Base-by-base conservation (phyloP, 352 stramenopile genomes). In the Phytophthora vignae region DNA sequence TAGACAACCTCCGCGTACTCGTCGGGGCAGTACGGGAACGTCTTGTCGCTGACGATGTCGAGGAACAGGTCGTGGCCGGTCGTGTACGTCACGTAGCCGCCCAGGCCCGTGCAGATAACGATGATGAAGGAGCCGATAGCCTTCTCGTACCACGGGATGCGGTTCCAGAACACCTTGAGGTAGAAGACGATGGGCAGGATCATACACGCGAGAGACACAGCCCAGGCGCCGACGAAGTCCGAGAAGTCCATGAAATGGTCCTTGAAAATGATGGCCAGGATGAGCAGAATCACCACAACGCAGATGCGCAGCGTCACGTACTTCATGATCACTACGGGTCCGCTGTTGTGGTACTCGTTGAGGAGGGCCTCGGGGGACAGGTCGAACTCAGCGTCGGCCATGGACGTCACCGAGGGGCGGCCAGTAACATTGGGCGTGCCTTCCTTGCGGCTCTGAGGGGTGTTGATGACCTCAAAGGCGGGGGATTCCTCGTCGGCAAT, bases 161-260 rank as follows among this genome's bases (percentile, higher is more conserved):
- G 61, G 42, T 67, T 55, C 81, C 81, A 89, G 60, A 87, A 75
- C 49, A 81, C 79, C 70, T 90, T 88, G 21, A 91, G 63, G 77
- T 90, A 89, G 69, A 91, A 89, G n/a, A 79, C 60, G 29, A 88
- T 90, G 0, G 84, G 84, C 44, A 91, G 64, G 59, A 90, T 87
- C 27, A 90, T 89, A 69, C 80, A 91, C 65, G 72, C 77, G n/a
- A 88, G 60, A 40, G 82, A 77, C 36, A 87, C 81, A 49, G 70
- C 69, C 55, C 73, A 91, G 0, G 84, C 80, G 25, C 84, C 84
- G 25, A 88, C 73, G 29, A 90, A 90, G 69, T 88, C 81, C n/a
- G 76, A 79, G 42, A 90, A 81, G 55, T 89, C 82, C 60, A 83
- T 70, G 64, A 91, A 88, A 31, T 87, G 76, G 70, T 92, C 72